These are phyloP conservation scores for Geosmithia putterillii DNA, from an alignment of 2,329 filamentous ascomycete genomes.

Conservation along the genomic window DNA sequence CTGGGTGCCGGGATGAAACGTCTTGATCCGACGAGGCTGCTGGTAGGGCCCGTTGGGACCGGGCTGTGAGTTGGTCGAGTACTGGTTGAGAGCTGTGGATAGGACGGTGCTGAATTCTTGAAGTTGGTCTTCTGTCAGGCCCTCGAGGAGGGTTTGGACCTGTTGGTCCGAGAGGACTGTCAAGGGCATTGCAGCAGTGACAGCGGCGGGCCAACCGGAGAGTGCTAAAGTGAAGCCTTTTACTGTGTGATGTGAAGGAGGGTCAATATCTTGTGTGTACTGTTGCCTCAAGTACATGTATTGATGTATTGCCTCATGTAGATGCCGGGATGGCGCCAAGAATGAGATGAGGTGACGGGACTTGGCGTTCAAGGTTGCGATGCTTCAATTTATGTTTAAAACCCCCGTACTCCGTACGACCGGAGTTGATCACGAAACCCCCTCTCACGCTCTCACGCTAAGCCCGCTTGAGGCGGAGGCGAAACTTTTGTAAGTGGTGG, in stretches of 20 bases:
- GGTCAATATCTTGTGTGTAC: too few relatives aligned
- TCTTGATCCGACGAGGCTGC: constrained; percentile 40
- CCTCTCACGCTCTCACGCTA: background rate
- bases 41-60: constrained; percentile 32
- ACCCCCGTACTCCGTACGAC: background rate
- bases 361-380: background rate
- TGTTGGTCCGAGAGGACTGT: constrained; percentile 46
- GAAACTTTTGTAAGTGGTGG: background rate
- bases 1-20: constrained; percentile 33
- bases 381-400: background rate
- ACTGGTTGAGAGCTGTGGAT: constrained; percentile 43
- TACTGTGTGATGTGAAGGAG: too few relatives aligned
- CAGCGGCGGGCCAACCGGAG: background rate
- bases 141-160: constrained; percentile 40
- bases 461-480: background rate
- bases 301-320: too few relatives aligned
- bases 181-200: constrained; percentile 33
- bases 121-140: constrained; percentile 37
- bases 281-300: too few relatives aligned
- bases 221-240: too few relatives aligned
- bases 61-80: constrained; percentile 41
- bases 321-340: background rate
- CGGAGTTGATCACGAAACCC: background rate
- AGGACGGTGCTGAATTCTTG: constrained; percentile 36
- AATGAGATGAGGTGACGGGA: background rate